Base-by-base conservation (phyloP, 176 grass and related monocot genomes). In the Puccinellia tenuiflora region DNA sequence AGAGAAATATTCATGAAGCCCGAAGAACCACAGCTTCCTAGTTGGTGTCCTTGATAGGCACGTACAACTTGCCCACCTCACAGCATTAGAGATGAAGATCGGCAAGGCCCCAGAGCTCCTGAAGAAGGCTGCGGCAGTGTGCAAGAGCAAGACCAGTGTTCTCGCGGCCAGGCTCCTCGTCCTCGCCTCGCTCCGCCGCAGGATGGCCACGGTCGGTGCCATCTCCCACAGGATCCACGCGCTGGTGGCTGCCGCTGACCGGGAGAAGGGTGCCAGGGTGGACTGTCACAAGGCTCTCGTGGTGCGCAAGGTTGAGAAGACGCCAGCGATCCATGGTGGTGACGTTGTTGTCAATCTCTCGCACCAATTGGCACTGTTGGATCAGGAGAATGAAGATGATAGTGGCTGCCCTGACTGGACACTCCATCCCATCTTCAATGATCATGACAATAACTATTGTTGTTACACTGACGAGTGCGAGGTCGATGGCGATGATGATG, bases 141-240 rank as follows among this genome's bases (percentile, higher is more conserved):
- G 93, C 20, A 99, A 79, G 82, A 84, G 75, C 76, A 99, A 90
- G 85, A 81, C 87, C 10, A 69, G 75, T 9, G 76, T 71, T 6
- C 33, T 99, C 5, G 86, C 79, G 73, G 88, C 83, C 38, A 90
- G 84, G 79, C 75, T 96, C 7, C 43, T 90, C 53, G 5, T 99
- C 54, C 51, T 99, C 5, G 67, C 68, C 21, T 80, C 92, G 2
- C 83, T 92, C 17, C 87, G 68, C 68, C 80, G 86, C 33, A 81
- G 89, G 40, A 84, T 87, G 70, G 37, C 85, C 6, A 15, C 83
- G 21, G 40, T 89, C n/a, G 81, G 62, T 3, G 16, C 85, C 6
- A 81, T 92, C 56, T 90, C 90, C 24, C 80, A 81, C 57, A 87
- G 89, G 75, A 94, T 99, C 83, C 91, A 93, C 9, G 85, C 81